Base-by-base conservation (phyloP, 768 basidiomycete species). In the Phanerodontia chrysosporium region DNA sequence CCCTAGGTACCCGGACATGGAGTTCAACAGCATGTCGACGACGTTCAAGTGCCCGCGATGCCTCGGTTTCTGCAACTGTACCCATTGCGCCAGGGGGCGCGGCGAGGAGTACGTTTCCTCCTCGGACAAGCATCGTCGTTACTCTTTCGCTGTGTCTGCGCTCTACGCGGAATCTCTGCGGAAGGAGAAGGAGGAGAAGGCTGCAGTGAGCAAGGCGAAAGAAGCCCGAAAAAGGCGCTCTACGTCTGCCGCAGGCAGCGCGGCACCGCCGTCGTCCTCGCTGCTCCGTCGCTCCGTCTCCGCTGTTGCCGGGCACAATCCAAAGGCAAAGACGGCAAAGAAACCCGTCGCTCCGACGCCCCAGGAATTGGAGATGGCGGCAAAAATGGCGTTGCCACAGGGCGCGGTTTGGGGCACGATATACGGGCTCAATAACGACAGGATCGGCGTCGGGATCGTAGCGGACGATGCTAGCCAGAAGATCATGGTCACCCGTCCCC, bases 51-150 rank as follows among this genome's bases (percentile, higher is more conserved):
- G 84, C 62, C 83, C 83, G 0, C 62, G 25, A 14, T 85, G 83
- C 63, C 63, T 66, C 2, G 63, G 70, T 12, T 75, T 61, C 12
- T 85, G 83, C 67, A 81, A 78, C 46, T 85, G 83, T 65, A 77
- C 79, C 12, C 0, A 5, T 0, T 84, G 83, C 62, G 72, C 76
- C 14, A 61, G 67, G 27, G 74, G 62, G 58, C 75, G 83, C 5
- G 81, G 82, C 5, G 83, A 81, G 52, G 62, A 66, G 12, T 83
- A 81, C 58, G 57, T 81, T 10, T 69, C 74, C 8, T 68, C 35
- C 44, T 53, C 14, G 9, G 18, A 14, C 27, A 27, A 9, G 42
- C 54, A 8, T 3, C 13, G 3, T 18, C 14, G 12, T 22, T 44
- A 13, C 49, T 35, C 46, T 46, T 57, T 54, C 58, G n/a, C n/a